A percentile compares a stretch with the other conserved stretches of the same genome.
These are phyloP conservation scores for Bruguiera sexangula DNA, from an alignment of 345 rosid species.

Conservation along the genomic window DNA sequence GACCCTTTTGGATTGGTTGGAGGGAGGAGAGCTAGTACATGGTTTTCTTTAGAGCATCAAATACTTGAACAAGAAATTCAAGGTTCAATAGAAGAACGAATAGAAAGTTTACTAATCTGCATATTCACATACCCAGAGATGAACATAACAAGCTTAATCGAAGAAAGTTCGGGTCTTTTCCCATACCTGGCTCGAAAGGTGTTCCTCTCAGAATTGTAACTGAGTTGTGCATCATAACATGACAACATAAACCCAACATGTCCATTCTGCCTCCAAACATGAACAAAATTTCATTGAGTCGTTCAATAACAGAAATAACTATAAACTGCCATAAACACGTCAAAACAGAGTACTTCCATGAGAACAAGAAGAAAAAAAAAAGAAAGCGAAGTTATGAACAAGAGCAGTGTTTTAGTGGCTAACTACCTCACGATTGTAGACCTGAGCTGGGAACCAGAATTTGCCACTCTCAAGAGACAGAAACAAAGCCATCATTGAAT, in stretches of 20 bases:
- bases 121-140: not conserved
- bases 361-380: not conserved
- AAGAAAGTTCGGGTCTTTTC: not conserved
- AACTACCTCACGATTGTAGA: constrained; percentile 87
- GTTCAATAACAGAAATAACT: constrained; percentile 1
- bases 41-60: no score
- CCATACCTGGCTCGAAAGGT: constrained; percentile 81
- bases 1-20: no score
- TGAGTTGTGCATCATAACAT: constrained; percentile 85
- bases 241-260: constrained; percentile 92
- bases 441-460: constrained; percentile 93
- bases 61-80: no score
- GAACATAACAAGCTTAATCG: not conserved
- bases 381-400: not conserved
- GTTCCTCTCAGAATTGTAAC: constrained; percentile 66
- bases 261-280: constrained; percentile 56
- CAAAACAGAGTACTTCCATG: not conserved
- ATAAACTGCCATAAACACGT: not conserved
- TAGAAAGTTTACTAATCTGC: not conserved
- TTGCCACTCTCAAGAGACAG: constrained; percentile 79
- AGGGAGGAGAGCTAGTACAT: no score
- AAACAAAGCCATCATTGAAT: constrained; percentile 78
- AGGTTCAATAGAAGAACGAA: no score
- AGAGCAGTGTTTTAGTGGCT: not conserved
- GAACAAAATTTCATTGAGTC: not conserved